phyloP scores from a whole-genome alignment of 192 early-diverging fungal genomes.

The Entophlyctis helioformis region DNA sequence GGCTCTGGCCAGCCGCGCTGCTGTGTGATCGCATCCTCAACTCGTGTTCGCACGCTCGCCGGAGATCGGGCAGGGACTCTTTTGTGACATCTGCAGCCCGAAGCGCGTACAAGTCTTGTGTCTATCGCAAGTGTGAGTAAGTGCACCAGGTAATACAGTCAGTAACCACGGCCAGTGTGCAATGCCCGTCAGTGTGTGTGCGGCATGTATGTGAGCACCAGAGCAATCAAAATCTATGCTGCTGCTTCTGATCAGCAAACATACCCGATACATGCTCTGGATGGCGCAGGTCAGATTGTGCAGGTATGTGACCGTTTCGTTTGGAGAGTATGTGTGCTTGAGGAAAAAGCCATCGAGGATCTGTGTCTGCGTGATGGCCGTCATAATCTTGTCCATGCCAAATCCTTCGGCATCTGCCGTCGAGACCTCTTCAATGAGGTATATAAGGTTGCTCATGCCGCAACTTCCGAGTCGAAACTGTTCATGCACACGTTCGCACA shows the following conservation, averaged over 20 bases:
- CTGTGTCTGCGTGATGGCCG: conserved; percentile 65
- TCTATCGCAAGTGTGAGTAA: too few relatives aligned
- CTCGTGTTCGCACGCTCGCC: too few relatives aligned
- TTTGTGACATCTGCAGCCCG: too few relatives aligned
- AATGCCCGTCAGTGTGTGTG: too few relatives aligned
- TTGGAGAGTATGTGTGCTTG: conserved; percentile 59
- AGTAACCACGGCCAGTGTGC: too few relatives aligned
- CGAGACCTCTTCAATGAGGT: conserved; percentile 76
- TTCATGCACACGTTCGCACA: too few relatives aligned
- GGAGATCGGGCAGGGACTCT: too few relatives aligned
- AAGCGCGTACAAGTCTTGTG: too few relatives aligned
- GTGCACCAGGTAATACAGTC: too few relatives aligned
- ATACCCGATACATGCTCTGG: conserved; percentile 37
- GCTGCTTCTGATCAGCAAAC: too few relatives aligned
- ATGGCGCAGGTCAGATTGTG: conserved; percentile 47
- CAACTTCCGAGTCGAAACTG: conserved; percentile 60
- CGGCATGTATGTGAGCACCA: too few relatives aligned
- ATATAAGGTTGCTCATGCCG: conserved; percentile 65
- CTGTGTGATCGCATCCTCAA: conserved; percentile 1
- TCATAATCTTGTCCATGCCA: conserved; percentile 49
- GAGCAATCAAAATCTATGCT: too few relatives aligned
- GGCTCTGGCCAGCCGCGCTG: not conserved
- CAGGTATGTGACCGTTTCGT: conserved; percentile 75
- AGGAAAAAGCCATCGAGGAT: conserved; percentile 72
- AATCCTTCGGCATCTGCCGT: conserved; percentile 43